phyloP scores from a whole-genome alignment of 352 stramenopile species.

The Pythium myriotylum region DNA sequence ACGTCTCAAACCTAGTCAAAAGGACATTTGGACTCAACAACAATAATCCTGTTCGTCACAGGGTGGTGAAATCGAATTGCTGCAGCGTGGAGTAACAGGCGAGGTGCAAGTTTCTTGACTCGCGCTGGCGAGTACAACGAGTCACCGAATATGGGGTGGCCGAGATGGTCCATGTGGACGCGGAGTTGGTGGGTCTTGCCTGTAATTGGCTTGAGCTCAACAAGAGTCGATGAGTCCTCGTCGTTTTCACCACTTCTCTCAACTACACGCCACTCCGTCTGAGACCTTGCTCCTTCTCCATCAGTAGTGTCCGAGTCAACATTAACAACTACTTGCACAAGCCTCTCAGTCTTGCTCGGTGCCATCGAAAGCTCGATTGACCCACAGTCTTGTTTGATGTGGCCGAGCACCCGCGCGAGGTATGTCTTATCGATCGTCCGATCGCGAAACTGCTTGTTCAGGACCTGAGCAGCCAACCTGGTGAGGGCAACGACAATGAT shows the following conservation, averaged over 20 bases:
- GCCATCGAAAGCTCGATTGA: conserved; percentile 54
- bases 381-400: conserved; percentile 30
- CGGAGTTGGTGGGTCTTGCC: conserved; percentile 95
- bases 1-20: neutral
- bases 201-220: conserved; percentile 75
- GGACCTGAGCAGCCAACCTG: conserved; percentile 51
- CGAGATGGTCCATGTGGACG: conserved; percentile 91
- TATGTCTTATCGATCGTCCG: conserved; percentile 64
- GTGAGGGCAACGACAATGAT: conserved; percentile 73
- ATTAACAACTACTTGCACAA: conserved; percentile 56
- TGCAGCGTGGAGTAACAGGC: conserved; percentile 35
- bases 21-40: conserved; percentile 3
- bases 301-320: conserved; percentile 4
- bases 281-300: conserved; percentile 15
- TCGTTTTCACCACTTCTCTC: conserved; percentile 16
- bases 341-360: conserved; percentile 41
- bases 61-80: conserved; percentile 20
- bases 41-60: conserved; percentile 3
- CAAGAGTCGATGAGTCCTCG: conserved; percentile 34
- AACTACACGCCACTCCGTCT: conserved; percentile 40
- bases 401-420: conserved; percentile 50
- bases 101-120: conserved; percentile 42
- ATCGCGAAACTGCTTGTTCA: conserved; percentile 71
- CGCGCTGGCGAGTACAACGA: conserved; percentile 71
- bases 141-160: conserved; percentile 93